Evolutionary conservation across 108 stramenopile genomes (phyloP).

Genomic region (Pseudonitzschia pungens): DNA sequence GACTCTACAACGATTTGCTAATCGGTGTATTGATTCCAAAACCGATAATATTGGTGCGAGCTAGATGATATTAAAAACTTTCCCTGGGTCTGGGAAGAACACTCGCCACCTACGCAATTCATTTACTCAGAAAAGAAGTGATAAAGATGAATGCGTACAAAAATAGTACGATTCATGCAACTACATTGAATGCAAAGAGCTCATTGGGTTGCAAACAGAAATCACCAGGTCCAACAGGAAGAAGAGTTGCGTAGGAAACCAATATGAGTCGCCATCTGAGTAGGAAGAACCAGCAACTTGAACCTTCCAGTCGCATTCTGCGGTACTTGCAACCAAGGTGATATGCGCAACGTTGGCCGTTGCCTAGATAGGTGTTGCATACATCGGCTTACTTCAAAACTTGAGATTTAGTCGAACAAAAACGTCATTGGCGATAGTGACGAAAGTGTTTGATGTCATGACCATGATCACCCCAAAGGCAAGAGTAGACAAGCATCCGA

Average conservation of each 20-base stretch:
- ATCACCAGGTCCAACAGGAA: slow-evolving; percentile 12
- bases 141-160: slow-evolving; percentile 4
- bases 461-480: slow-evolving; percentile 13
- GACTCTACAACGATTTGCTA: not conserved
- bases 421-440: slow-evolving; percentile 2
- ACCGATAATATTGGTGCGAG: slow-evolving; percentile 22
- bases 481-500: slow-evolving; percentile 7
- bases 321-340: not conserved
- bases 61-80: slow-evolving; percentile 7
- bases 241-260: slow-evolving; percentile 12
- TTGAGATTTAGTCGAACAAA: not conserved
- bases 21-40: slow-evolving; percentile 1
- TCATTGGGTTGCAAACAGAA: slow-evolving; percentile 11
- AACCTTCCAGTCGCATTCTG: not conserved
- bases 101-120: not conserved
- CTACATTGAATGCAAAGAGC: not conserved
- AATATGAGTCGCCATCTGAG: slow-evolving; percentile 4
- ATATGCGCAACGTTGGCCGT: not conserved
- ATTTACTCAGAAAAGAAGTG: not conserved
- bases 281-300: not conserved
- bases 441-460: not conserved
- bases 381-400: not conserved
- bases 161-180: not conserved
- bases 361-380: slow-evolving; percentile 4
- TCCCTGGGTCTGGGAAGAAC: not conserved